Evolutionary conservation across 2,329 filamentous ascomycete species (phyloP).

Genomic region (Lasiodiplodia gonubiensis): DNA sequence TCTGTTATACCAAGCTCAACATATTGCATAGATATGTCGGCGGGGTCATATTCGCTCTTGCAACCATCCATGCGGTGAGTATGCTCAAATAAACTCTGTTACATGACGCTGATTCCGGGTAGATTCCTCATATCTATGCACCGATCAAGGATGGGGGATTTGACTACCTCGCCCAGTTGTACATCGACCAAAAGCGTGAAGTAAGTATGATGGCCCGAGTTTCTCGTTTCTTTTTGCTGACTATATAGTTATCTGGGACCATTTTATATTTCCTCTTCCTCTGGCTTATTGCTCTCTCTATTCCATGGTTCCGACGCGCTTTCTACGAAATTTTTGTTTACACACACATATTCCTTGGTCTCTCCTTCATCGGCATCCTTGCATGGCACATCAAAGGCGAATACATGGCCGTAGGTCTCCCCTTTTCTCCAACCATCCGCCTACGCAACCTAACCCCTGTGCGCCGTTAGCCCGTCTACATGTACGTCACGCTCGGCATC

Average conservation of each 20-base stretch:
- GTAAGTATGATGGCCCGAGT: not conserved
- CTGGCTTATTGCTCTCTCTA: slow-evolving; percentile 35
- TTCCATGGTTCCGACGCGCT: slow-evolving; percentile 35
- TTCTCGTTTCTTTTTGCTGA: not conserved
- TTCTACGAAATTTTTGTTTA: slow-evolving; percentile 38
- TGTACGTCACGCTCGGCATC: slow-evolving; percentile 37
- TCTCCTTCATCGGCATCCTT: slow-evolving; percentile 35
- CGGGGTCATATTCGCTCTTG: slow-evolving; percentile 35
- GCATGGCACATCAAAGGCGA: slow-evolving; percentile 39
- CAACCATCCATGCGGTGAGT: slow-evolving; percentile 36
- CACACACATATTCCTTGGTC: slow-evolving; percentile 35
- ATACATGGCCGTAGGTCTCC: slow-evolving; percentile 30
- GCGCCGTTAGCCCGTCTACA: slow-evolving; percentile 32
- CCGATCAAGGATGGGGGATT: slow-evolving; percentile 35
- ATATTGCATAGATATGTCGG: slow-evolving; percentile 36
- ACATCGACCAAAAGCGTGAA: slow-evolving; percentile 31
- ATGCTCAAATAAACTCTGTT: too few relatives aligned
- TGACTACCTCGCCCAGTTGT: slow-evolving; percentile 32
- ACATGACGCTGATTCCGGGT: too few relatives aligned
- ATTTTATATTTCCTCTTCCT: slow-evolving; percentile 33
- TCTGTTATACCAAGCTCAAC: slow-evolving; percentile 41
- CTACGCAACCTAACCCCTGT: not conserved
- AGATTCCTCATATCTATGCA: slow-evolving; percentile 35
- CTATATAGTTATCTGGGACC: slow-evolving; percentile 33
- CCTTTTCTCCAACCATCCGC: not conserved